These are phyloP conservation scores for Phaseolus coccineus DNA, from an alignment of 331 rosid genomes.

Conservation along the genomic window DNA sequence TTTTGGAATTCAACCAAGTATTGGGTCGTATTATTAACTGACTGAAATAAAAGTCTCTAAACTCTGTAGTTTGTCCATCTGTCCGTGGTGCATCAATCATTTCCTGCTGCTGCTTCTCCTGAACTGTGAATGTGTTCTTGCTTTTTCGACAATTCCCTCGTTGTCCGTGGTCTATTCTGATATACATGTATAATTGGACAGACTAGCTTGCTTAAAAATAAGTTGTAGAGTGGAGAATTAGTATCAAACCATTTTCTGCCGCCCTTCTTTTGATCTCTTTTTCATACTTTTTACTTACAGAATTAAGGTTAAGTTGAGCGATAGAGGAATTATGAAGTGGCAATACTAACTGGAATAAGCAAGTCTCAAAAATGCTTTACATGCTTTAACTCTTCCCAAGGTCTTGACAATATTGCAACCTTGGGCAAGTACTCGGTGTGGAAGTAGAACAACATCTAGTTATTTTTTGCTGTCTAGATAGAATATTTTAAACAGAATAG, in stretches of 20 bases:
- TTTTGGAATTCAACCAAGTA: conserved; percentile 5
- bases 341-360: conserved; percentile 12
- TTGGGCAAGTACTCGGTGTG: not conserved
- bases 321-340: not conserved
- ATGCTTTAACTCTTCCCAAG: conserved; percentile 5
- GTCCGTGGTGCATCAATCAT: not conserved
- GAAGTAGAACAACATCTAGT: not conserved
- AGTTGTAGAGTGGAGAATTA: not conserved
- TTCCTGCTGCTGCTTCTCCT: not conserved
- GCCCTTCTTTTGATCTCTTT: not conserved
- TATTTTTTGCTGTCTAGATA: not conserved
- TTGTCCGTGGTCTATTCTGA: not conserved
- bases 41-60: conserved; percentile 10
- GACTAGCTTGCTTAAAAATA: not conserved
- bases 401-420: conserved; percentile 12
- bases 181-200: not conserved
- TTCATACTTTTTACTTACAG: not conserved
- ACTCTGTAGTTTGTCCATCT: not conserved
- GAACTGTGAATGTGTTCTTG: not conserved
- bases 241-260: conserved; percentile 1
- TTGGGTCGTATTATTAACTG: conserved; percentile 2
- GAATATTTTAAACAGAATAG: not conserved
- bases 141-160: not conserved
- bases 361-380: conserved; percentile 22
- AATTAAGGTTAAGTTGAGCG: not conserved